Base-by-base conservation (phyloP, 495 filamentous ascomycete species). In the Friedmanniomyces simplex region DNA sequence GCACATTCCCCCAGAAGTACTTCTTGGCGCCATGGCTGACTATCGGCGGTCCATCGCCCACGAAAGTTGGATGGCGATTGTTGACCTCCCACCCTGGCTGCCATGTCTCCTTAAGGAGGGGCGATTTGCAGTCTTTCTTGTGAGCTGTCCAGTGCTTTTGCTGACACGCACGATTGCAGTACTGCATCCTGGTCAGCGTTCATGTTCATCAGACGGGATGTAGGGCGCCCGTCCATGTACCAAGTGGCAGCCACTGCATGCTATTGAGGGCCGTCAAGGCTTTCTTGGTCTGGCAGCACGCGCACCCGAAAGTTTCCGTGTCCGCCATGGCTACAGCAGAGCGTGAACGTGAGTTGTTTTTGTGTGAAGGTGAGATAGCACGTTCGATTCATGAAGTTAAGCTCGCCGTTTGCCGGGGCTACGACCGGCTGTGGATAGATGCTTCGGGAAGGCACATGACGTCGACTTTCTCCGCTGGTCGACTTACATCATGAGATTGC, bases 1-100 rank as follows among this genome's bases (percentile, higher is more conserved):
- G 72, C 1, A 73, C 52, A 48, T 74, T 71, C 1, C 73, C 72
- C 71, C 71, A 77, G 6, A 72, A 59, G 46, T 66, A 72, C 41
- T 66, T 74, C 69, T 25, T 49, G 1, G 14, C 21, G 12, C 63
- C 63, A 48, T 50, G 59, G 10, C 34, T 8, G 0, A 18, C 14
- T 11, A 54, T 13, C 12, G 52, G 22, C 1, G 50, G 14, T 16
- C 30, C 34, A 18, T 49, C 28, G 22, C 46, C 39, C 0, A 62
- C 46, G 69, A 66, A 74, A 0, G 45, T 26, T 21, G 69, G 72
- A 13, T 22, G 25, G n/a, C 72, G 60, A 3, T 53, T 41, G 41
- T 70, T 60, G 7, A 20, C 21, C 25, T 37, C 49, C 67, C 66
- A 73, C 13, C 26, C 20, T 42, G 72, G 72, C 46, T 54, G 32